Evolutionary conservation across 805 yeast genomes (phyloP).

Genomic region (Lipomyces japonicus): DNA sequence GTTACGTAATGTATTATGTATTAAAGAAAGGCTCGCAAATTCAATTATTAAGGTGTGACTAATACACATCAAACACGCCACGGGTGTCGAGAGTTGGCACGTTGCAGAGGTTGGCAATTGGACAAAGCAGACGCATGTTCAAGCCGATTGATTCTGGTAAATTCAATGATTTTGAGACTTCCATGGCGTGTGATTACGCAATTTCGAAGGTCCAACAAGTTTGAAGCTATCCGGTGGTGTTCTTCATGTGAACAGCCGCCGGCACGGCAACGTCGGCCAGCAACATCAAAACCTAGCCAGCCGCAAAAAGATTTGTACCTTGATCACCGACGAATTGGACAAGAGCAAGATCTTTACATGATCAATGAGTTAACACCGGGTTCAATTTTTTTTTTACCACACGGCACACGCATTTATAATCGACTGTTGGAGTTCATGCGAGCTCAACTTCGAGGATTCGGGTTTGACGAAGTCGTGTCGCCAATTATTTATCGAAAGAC

Average conservation of each 20-base stretch:
- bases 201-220: not conserved
- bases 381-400: constrained; percentile 84
- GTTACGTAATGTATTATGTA: too few relatives aligned
- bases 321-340: constrained; percentile 44
- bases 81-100: too few relatives aligned
- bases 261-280: not conserved
- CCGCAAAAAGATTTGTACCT: constrained; percentile 5
- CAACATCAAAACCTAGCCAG: not conserved
- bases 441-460: constrained; percentile 71
- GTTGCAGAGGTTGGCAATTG: too few relatives aligned
- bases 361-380: constrained; percentile 86
- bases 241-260: not conserved
- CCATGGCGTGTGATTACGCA: not conserved
- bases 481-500: constrained; percentile 81
- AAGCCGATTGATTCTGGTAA: not conserved
- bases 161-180: not conserved
- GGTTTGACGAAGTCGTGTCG: constrained; percentile 87
- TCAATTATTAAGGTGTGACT: too few relatives aligned
- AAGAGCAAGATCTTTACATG: constrained; percentile 69
- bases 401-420: constrained; percentile 84
- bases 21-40: too few relatives aligned
- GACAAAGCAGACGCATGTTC: not conserved
- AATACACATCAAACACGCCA: too few relatives aligned
- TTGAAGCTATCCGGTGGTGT: not conserved
- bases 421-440: constrained; percentile 78